These are phyloP conservation scores for Tuber aestivum DNA, from an alignment of 495 filamentous ascomycete genomes.

Conservation along the genomic window DNA sequence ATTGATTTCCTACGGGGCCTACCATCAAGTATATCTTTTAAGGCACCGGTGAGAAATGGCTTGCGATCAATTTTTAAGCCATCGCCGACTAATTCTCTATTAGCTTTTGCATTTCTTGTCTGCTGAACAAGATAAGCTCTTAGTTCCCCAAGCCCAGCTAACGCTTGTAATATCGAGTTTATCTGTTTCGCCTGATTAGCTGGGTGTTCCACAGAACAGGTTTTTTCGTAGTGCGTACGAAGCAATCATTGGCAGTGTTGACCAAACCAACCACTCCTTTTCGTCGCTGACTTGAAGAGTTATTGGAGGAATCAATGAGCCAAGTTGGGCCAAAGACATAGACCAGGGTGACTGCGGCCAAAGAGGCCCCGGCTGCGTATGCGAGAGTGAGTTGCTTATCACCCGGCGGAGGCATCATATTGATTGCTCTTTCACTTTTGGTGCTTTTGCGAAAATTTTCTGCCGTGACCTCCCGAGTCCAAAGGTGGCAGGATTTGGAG, in stretches of 20 bases:
- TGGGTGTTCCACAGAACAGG: neutral
- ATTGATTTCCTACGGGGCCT: slow-evolving; percentile 23
- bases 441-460: neutral
- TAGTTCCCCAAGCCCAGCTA: slow-evolving; percentile 90
- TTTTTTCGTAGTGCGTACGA: slow-evolving; percentile 46
- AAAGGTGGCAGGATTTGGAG: slow-evolving; percentile 21
- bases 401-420: slow-evolving; percentile 26
- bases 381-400: slow-evolving; percentile 41
- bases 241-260: slow-evolving; percentile 97
- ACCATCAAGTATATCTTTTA: slow-evolving; percentile 85
- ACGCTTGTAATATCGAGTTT: slow-evolving; percentile 89
- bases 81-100: slow-evolving; percentile 23
- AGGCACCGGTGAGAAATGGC: slow-evolving; percentile 63
- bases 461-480: slow-evolving; percentile 3
- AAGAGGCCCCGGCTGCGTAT: slow-evolving; percentile 91
- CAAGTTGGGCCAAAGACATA: slow-evolving; percentile 96
- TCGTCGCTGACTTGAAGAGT: slow-evolving; percentile 59
- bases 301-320: slow-evolving; percentile 70
- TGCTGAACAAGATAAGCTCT: slow-evolving; percentile 62
- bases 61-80: slow-evolving; percentile 23
- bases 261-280: slow-evolving; percentile 82
- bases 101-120: slow-evolving; percentile 27
- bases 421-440: neutral
- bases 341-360: slow-evolving; percentile 90
- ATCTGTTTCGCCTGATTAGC: slow-evolving; percentile 49